A percentile compares a stretch with the other conserved stretches of the same genome.
Evolutionary conservation across 2,329 filamentous ascomycete species (phyloP).

Genomic region (Ascosphaera aggregata): DNA sequence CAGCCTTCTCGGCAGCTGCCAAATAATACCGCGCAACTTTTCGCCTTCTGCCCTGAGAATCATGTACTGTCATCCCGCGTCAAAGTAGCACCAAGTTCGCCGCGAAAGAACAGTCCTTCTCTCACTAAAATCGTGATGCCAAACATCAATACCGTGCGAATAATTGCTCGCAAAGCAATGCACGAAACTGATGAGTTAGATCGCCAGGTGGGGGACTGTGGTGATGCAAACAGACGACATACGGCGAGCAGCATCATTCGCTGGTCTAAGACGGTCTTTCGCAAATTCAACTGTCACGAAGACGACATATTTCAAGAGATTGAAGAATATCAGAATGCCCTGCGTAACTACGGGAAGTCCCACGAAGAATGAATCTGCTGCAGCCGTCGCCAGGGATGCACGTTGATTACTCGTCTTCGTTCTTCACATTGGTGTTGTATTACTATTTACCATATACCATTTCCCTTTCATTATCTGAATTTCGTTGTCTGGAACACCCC

Average conservation of each 20-base stretch:
- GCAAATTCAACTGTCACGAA: not conserved
- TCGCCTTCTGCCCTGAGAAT: conserved; percentile 7
- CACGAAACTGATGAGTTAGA: conserved; percentile 9
- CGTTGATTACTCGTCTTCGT: not conserved
- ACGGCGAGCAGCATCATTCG: not conserved
- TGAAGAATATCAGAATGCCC: not conserved
- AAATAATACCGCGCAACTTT: conserved; percentile 10
- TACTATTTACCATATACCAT: not conserved
- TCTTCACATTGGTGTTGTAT: not conserved
- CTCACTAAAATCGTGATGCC: conserved; percentile 11
- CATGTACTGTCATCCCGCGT: conserved; percentile 7
- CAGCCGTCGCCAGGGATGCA: too few relatives aligned
- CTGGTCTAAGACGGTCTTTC: not conserved
- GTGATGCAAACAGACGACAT: not conserved
- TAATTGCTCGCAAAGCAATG: conserved; percentile 14
- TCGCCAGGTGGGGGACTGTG: not conserved
- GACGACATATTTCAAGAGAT: not conserved
- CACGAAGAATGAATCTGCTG: too few relatives aligned
- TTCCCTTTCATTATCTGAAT: not conserved
- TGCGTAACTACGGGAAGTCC: too few relatives aligned
- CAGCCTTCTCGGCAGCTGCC: conserved; percentile 7
- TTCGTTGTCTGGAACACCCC: too few relatives aligned
- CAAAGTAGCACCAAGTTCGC: conserved; percentile 10
- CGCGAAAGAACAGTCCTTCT: too few relatives aligned
- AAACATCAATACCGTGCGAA: conserved; percentile 14